Evolutionary conservation across 257 asterid species (phyloP).

Genomic region (Linaria vulgaris): DNA sequence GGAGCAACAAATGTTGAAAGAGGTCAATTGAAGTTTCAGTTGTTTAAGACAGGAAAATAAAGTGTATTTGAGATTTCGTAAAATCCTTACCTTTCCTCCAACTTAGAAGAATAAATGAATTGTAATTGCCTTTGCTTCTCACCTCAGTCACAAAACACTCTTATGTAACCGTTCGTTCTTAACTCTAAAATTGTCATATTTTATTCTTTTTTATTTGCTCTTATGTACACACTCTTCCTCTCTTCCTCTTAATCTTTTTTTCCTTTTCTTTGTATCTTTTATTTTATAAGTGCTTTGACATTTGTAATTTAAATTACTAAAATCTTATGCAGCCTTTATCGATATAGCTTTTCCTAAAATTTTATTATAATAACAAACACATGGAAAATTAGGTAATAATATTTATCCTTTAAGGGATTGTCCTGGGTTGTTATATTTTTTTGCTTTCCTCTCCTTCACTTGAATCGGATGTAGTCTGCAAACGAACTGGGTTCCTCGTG

Average conservation of each 20-base stretch:
- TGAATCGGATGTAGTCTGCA: neutral
- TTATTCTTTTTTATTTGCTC: neutral
- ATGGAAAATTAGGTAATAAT: neutral
- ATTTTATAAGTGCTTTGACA: neutral
- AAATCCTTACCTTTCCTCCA: too few relatives aligned
- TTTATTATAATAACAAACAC: slow-evolving; percentile 2
- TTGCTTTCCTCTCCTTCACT: too few relatives aligned
- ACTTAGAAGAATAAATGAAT: too few relatives aligned
- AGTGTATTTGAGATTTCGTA: neutral
- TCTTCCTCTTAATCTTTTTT: neutral
- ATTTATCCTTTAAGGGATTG: neutral
- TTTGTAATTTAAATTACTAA: neutral
- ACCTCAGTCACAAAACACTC: neutral
- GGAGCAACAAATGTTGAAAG: too few relatives aligned
- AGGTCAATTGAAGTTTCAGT: neutral
- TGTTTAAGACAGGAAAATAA: neutral
- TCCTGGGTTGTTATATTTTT: too few relatives aligned
- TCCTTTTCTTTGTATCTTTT: neutral
- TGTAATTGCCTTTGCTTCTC: neutral
- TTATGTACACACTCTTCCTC: neutral
- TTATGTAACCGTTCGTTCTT: neutral
- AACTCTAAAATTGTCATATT: neutral
- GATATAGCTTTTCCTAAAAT: slow-evolving; percentile 8
- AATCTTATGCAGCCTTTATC: neutral
- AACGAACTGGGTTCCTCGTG: neutral